phyloP scores from a whole-genome alignment of 23 red algal genomes.

The Gracilariopsis chorda region DNA sequence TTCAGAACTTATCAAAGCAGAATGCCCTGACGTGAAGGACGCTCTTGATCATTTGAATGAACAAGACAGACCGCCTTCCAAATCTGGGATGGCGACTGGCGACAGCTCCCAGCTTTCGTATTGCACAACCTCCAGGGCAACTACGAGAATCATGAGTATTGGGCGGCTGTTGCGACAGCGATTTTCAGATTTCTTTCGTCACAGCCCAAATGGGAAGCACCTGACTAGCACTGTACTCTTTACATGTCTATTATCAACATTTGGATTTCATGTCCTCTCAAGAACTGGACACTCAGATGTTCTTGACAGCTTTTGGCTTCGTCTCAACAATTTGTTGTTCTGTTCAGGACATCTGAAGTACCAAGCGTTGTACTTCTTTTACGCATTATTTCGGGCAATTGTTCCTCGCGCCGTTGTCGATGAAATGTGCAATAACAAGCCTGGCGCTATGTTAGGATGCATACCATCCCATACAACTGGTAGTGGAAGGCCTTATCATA shows the following conservation, averaged over 20 bases:
- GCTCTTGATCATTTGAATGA: too few relatives aligned
- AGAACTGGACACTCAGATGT: not conserved
- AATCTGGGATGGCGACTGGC: too few relatives aligned
- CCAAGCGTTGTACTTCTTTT: not conserved
- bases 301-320: not conserved
- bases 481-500: too few relatives aligned
- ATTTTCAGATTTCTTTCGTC: not conserved
- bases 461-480: too few relatives aligned
- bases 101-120: too few relatives aligned
- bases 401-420: too few relatives aligned
- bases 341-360: not conserved
- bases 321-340: not conserved
- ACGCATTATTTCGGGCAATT: too few relatives aligned
- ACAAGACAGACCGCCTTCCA: too few relatives aligned
- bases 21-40: not conserved
- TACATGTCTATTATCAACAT: not conserved
- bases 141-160: not conserved
- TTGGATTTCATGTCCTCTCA: not conserved
- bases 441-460: too few relatives aligned
- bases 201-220: not conserved
- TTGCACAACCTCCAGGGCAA: not conserved
- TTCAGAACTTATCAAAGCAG: not conserved
- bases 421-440: too few relatives aligned
- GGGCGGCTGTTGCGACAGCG: not conserved
- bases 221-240: not conserved